Conservation (phyloP, 192 early-diverging fungal species). For the Gigaspora rosea region DNA sequence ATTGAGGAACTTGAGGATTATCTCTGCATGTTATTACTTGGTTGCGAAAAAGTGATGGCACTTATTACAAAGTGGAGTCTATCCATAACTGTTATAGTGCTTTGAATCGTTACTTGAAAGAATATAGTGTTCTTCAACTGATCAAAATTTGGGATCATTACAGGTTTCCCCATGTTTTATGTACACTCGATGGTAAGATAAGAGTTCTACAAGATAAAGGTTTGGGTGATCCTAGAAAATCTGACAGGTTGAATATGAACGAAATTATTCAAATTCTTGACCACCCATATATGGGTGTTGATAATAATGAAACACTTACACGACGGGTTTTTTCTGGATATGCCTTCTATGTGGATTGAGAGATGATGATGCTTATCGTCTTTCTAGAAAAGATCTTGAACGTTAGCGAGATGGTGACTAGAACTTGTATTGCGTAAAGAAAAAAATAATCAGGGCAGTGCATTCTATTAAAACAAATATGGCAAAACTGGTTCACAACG, state of each 20-base stretch:
- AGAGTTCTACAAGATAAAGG: background rate
- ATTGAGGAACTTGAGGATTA: background rate
- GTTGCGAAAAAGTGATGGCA: background rate
- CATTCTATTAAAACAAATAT: background rate
- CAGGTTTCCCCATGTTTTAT: background rate
- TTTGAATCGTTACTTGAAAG: background rate
- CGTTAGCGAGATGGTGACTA: background rate
- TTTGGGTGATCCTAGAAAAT: background rate
- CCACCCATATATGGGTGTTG: background rate
- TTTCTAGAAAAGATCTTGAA: background rate
- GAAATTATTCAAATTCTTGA: background rate
- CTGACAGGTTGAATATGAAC: background rate
- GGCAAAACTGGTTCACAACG: background rate
- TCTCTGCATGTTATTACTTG: background rate
- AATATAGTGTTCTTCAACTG: background rate
- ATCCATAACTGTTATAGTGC: background rate
- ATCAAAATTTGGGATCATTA: conserved; percentile 4
- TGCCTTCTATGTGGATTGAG: background rate
- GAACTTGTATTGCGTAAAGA: background rate
- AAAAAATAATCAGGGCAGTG: background rate
- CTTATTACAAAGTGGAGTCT: background rate
- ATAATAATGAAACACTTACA: background rate
- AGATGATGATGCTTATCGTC: background rate
- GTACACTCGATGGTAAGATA: background rate
- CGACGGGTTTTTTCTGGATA: background rate